Evolutionary conservation across 1,284 basidiomycete genomes (phyloP), one percentile per base, ranked within the genome.

Genomic region (Porogramme epimiltina): DNA sequence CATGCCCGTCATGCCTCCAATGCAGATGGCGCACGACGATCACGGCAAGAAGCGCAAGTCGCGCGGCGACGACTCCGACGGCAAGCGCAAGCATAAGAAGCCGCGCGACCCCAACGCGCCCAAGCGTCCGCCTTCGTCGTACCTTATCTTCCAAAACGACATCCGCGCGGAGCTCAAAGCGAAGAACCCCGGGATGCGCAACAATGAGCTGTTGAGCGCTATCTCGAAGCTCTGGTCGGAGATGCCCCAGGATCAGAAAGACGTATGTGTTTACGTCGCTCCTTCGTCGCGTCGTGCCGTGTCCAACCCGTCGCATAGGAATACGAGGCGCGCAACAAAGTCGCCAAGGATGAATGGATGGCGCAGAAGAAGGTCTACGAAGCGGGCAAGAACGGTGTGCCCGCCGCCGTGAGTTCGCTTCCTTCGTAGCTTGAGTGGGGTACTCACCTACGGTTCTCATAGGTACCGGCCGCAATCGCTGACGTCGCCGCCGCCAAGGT

Each of bases 101-200:
- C 70, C 73, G 51, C 93, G 87, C 69, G 95, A 99, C 68, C 94
- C 94, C 31, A 89, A 94, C 69, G 93, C 93, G 52, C 96, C 96
- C 38, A 98, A 97, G 73, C 87, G 94, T 16, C 94, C 96, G 23
- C 82, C 95, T 19, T 93, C 93, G 18, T 95, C 95, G 18, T 99
- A 98, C 76, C 85, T 99, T 67, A 78, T 97, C 62, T 99, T 91
- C 81, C 96, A 98, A 73, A 98, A 98, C 69, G 89, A 92, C 39
- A 80, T 95, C 54, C 87, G 95, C 64, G 82, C 85, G 56, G 74
- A 82, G 58, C 76, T 92, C 63, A 86, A 87, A 73, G 74, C 75
- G 42, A 72, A 79, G 60, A 74, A 90, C 67, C 89, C 91, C 3
- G 72, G 73, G 10, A 72, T 92, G 54, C 71, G 80, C 38, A 87